Conservation (phyloP, 1,139 yeast genomes). For the Blastobotrys elegans region DNA sequence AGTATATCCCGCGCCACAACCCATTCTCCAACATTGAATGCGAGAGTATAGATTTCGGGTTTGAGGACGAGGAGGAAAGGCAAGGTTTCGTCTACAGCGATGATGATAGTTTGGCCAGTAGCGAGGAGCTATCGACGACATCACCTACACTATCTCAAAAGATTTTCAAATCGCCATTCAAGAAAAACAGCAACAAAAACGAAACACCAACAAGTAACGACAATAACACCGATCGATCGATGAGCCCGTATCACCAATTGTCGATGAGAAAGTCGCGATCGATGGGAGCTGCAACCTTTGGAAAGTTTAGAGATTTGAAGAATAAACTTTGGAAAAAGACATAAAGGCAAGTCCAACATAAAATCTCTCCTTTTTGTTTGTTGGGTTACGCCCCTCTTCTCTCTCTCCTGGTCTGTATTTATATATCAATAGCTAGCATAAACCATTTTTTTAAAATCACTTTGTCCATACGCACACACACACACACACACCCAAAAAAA, state of each 20-base stretch:
- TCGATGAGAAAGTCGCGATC: background rate
- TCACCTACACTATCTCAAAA: background rate
- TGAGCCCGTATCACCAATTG: background rate
- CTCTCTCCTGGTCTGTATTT: too few species aligned
- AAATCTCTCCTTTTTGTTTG: too few species aligned
- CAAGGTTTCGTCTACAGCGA: background rate
- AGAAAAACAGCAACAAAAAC: background rate
- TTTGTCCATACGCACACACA: too few species aligned
- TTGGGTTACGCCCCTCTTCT: too few species aligned
- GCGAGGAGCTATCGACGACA: background rate
- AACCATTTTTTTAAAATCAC: too few species aligned
- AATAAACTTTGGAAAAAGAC: background rate
- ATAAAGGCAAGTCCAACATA: too few species aligned
- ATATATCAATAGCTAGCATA: too few species aligned
- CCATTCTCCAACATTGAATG: constrained; percentile 3
- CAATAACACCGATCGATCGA: background rate
- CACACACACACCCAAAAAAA: too few species aligned
- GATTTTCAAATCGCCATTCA: background rate
- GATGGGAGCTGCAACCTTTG: background rate
- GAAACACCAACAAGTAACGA: background rate
- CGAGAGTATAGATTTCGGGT: constrained; percentile 4
- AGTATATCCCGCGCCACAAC: background rate
- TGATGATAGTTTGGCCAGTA: background rate
- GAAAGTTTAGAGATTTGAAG: background rate
- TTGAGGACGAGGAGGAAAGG: constrained; percentile 1